Evolutionary conservation across 495 filamentous ascomycete species (phyloP).

Genomic region (Penicillium macrosclerotiorum): DNA sequence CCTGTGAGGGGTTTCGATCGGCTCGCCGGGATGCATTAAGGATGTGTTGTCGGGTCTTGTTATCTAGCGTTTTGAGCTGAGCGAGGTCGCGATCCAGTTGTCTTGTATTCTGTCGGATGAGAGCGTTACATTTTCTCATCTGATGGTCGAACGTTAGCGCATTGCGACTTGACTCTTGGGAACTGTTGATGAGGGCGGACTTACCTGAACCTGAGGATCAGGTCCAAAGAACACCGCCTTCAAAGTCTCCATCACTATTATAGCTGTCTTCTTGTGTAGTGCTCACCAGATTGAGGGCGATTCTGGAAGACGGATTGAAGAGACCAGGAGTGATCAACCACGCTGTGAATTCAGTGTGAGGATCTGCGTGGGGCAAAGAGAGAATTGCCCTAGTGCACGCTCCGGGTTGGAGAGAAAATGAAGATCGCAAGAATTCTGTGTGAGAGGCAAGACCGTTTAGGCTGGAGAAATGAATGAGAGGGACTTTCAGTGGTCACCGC

Average conservation of each 20-base stretch:
- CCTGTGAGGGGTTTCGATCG: constrained; percentile 69
- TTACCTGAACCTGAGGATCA: constrained; percentile 85
- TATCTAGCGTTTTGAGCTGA: constrained; percentile 69
- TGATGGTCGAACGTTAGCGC: constrained; percentile 28
- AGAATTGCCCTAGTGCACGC: constrained; percentile 9
- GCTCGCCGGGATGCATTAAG: constrained; percentile 74
- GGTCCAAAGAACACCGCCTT: constrained; percentile 87
- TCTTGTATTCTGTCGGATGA: constrained; percentile 87
- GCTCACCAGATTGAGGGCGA: too few species aligned
- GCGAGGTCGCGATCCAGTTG: constrained; percentile 93
- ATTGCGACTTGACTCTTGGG: not conserved
- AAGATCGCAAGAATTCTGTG: too few species aligned
- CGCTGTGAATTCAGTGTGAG: not conserved
- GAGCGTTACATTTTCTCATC: constrained; percentile 93
- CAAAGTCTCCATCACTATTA: constrained; percentile 73
- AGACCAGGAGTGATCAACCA: not conserved
- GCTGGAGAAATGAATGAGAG: too few species aligned
- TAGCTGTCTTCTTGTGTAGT: too few species aligned
- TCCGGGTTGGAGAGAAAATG: not conserved
- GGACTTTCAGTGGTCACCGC: too few species aligned
- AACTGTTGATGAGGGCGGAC: constrained; percentile 5
- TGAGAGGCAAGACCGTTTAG: too few species aligned
- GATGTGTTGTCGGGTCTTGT: constrained; percentile 84
- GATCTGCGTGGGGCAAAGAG: constrained; percentile 9
- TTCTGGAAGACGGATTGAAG: too few species aligned